These are phyloP conservation scores for Cenchrus purpureus DNA, from an alignment of 176 grass and related monocot genomes.

Conservation along the genomic window DNA sequence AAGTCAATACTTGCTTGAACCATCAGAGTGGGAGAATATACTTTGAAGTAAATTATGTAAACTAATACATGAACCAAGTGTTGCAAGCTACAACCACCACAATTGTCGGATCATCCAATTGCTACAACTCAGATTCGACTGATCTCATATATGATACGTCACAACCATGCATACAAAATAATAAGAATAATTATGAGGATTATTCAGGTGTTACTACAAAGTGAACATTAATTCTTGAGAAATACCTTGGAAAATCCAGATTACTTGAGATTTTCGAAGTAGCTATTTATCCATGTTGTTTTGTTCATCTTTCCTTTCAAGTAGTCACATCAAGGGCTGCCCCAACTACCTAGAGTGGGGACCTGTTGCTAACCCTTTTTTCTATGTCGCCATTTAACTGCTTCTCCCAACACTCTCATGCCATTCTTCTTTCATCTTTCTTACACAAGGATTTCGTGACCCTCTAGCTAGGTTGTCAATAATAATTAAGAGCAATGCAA, in stretches of 20 bases:
- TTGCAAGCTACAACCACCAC: neutral
- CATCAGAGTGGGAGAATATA: neutral
- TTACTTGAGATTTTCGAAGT: neutral
- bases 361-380: no score
- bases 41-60: conserved; percentile 3
- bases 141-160: neutral
- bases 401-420: no score
- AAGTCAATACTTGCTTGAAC: conserved; percentile 23
- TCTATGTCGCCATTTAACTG: no score
- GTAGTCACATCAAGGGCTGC: no score
- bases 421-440: no score
- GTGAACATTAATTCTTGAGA: neutral
- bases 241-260: neutral
- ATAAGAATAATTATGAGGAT: neutral
- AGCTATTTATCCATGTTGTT: no score
- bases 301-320: no score
- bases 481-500: no score
- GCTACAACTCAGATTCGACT: neutral
- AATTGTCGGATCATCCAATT: neutral
- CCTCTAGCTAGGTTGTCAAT: no score
- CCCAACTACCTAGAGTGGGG: no score
- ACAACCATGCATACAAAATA: neutral
- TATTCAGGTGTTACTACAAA: neutral
- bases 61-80: neutral
- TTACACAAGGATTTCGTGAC: no score